These are phyloP conservation scores for Tulasnella sp. DNA, from an alignment of 768 basidiomycete species.

Conservation along the genomic window DNA sequence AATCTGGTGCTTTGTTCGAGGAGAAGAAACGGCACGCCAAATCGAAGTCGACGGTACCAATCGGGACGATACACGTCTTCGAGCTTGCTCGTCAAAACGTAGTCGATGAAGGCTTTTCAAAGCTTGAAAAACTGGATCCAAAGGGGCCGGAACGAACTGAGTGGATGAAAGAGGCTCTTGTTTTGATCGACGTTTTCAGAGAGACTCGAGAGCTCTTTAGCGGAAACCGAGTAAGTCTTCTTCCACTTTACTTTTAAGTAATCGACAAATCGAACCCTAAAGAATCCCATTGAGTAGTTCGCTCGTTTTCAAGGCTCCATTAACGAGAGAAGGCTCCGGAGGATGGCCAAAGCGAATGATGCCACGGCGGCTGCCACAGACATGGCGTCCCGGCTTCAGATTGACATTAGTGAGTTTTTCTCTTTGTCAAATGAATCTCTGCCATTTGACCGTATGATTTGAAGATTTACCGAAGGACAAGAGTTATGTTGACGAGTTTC, in stretches of 20 bases:
- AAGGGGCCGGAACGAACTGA: slow-evolving; percentile 28
- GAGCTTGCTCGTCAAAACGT: slow-evolving; percentile 59
- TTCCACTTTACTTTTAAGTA: background rate
- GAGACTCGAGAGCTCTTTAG: slow-evolving; percentile 78
- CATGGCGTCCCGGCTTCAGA: slow-evolving; percentile 65
- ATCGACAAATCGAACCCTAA: background rate
- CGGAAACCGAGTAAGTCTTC: slow-evolving; percentile 52
- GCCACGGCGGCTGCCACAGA: slow-evolving; percentile 54
- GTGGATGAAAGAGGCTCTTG: slow-evolving; percentile 79
- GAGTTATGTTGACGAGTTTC: slow-evolving; percentile 33
- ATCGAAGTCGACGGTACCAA: slow-evolving; percentile 26
- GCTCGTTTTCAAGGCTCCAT: slow-evolving; percentile 12
- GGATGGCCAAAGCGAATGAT: slow-evolving; percentile 17
- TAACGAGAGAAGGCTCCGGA: slow-evolving; percentile 4
- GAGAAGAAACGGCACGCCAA: slow-evolving; percentile 4
- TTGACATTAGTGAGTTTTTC: slow-evolving; percentile 50
- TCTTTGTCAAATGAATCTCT: background rate
- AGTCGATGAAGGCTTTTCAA: slow-evolving; percentile 44
- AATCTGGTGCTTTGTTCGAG: slow-evolving; percentile 8
- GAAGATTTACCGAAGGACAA: slow-evolving; percentile 4
- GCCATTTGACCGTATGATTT: background rate
- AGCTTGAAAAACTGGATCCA: slow-evolving; percentile 40
- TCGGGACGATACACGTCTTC: slow-evolving; percentile 47
- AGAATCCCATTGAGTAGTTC: background rate
- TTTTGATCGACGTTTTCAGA: slow-evolving; percentile 77